Base-by-base conservation (phyloP, 2,329 filamentous ascomycete species). In the Chaetomiaceae sp. region DNA sequence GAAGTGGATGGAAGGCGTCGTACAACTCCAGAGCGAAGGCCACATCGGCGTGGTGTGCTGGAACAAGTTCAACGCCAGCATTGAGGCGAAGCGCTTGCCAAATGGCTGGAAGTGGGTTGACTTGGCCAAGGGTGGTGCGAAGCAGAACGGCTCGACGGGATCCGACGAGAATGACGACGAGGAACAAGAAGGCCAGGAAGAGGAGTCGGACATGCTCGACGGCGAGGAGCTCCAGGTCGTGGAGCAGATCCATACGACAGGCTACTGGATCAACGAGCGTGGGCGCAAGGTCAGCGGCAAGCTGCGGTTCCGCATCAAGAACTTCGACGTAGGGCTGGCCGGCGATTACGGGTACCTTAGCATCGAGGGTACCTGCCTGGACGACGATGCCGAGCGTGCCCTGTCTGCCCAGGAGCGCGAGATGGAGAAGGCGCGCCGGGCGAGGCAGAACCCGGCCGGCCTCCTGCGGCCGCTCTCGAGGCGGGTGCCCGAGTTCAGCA, bases 1-100 rank as follows among this genome's bases (percentile, higher is more conserved):
- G 33, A 82, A 84, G 8, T 83, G 80, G 70, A 80, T 97, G 66
- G 85, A 91, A 61, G 94, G 90, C 11, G 85, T 80, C 61, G 81
- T 96, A 52, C 94, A 92, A 64, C 76, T 96, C 27, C 89, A 95
- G 67, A 92, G 87, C 44, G 89, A 94, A 62, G 90, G 89, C 6
- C 90, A 96, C 66, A 79, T 99, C 6, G 91, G 92, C 19, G 81
- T 96, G 3, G 83, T 95, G 11, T 94, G 90, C 68, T 91, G 90
- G 72, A 92, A 92, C 69, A 83, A 90, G 60, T 97, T 97, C 77
- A 95, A 94, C 62, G 89, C 92, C 1, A 89, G 87, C 39, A 88
- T 99, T 55, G 87, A 92, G 63, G 79, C 85, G 20, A 82, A 81
- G 56, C 79, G 89, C 33, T 75, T 99, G 15, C 94, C 94, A 0